A percentile compares a stretch with the other conserved stretches of the same genome.
These are phyloP conservation scores for Avena atlantica DNA, from an alignment of 176 grass and related monocot species.

Conservation along the genomic window DNA sequence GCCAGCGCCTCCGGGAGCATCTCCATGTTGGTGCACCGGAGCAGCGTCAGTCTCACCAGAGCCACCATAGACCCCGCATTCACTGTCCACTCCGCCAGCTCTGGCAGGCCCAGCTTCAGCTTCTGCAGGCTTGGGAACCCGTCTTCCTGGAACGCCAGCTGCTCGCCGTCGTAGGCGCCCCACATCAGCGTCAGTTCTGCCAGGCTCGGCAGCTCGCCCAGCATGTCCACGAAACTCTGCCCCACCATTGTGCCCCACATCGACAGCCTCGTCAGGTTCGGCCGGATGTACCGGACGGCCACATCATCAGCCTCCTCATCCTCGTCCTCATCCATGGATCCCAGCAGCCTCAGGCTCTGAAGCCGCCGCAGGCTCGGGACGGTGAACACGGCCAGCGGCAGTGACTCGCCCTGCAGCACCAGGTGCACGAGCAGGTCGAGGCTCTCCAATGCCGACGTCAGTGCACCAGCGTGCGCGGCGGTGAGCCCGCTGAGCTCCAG, in stretches of 20 bases:
- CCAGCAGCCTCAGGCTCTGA: conserved; percentile 52
- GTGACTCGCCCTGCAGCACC: conserved; percentile 37
- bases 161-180: conserved; percentile 41
- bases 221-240: conserved; percentile 59
- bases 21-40: conserved; percentile 48
- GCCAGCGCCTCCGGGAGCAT: conserved; percentile 55
- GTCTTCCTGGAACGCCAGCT: conserved; percentile 35
- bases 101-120: conserved; percentile 36
- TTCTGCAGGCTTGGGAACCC: conserved; percentile 46
- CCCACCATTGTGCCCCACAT: conserved; percentile 51
- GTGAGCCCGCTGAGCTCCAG: conserved; percentile 47
- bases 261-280: conserved; percentile 45
- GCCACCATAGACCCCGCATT: neutral
- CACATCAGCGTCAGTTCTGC: conserved; percentile 39
- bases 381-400: conserved; percentile 53
- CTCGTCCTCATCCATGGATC: conserved; percentile 38
- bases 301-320: neutral
- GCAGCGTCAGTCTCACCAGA: conserved; percentile 47
- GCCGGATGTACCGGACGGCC: conserved; percentile 48
- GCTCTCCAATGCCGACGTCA: conserved; percentile 43
- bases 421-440: conserved; percentile 60
- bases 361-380: conserved; percentile 51
- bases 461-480: conserved; percentile 27
- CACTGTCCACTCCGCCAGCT: conserved; percentile 57
- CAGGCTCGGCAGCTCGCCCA: conserved; percentile 52